Percentiles rank a stretch among this genome's conserved stretches.
Conservation (phyloP, 192 early-diverging fungal species). For the Linnemannia zychae region DNA sequence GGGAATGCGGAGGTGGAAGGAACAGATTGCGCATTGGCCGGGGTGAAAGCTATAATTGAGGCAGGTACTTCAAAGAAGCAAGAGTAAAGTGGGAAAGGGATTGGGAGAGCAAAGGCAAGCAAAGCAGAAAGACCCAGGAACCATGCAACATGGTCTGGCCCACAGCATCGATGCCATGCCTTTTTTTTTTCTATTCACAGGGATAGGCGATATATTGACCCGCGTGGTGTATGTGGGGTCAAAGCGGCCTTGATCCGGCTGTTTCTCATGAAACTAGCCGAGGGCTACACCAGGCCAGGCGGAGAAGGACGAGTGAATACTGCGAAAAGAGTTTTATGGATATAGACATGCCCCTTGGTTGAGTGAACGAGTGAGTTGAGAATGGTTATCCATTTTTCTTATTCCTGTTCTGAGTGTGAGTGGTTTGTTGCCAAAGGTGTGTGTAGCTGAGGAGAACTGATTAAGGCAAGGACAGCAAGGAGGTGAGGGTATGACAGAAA, state of each 20-base stretch:
- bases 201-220: not conserved
- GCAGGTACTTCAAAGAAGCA: not conserved
- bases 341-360: no score
- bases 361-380: no score
- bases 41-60: not conserved
- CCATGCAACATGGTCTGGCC: not conserved
- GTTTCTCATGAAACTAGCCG: constrained; percentile 1
- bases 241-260: constrained; percentile 3
- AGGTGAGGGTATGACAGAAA: not conserved
- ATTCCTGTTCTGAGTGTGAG: not conserved
- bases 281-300: not conserved
- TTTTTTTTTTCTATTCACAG: not conserved
- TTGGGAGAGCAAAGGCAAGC: not conserved
- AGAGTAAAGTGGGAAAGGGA: not conserved
- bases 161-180: not conserved
- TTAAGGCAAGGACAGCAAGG: not conserved
- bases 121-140: not conserved
- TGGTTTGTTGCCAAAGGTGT: not conserved
- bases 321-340: no score
- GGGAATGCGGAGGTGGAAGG: not conserved
- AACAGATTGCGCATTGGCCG: not conserved
- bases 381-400: no score
- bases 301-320: no score
- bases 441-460: not conserved
- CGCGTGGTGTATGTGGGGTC: constrained; percentile 8